Conservation (phyloP, 768 basidiomycete genomes). For the Peribolospora baueri region DNA sequence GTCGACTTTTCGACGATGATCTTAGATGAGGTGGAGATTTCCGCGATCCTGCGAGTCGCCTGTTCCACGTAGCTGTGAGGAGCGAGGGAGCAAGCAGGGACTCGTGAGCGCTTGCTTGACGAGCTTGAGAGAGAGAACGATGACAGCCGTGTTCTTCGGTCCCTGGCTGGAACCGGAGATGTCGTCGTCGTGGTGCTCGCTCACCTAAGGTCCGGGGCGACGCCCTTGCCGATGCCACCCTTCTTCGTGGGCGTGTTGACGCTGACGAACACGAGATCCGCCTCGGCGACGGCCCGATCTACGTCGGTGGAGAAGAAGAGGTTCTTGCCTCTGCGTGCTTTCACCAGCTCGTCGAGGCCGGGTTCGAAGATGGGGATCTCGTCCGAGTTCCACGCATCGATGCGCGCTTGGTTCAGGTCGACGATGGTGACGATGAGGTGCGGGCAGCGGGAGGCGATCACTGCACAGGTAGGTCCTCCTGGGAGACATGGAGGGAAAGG, state of each 20-base stretch:
- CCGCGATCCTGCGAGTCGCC: slow-evolving; percentile 86
- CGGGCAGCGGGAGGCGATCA: slow-evolving; percentile 80
- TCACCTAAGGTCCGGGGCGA: slow-evolving; percentile 93
- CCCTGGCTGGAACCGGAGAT: background rate
- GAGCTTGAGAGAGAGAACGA: background rate
- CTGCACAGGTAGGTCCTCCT: slow-evolving; percentile 90
- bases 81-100: background rate
- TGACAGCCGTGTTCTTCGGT: background rate
- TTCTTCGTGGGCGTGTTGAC: slow-evolving; percentile 99
- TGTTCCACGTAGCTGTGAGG: slow-evolving; percentile 68
- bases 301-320: slow-evolving; percentile 93
- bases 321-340: slow-evolving; percentile 67
- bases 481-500: slow-evolving; percentile 2
- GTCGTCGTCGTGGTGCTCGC: slow-evolving; percentile 16
- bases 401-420: slow-evolving; percentile 77
- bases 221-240: slow-evolving; percentile 87
- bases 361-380: slow-evolving; percentile 91
- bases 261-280: slow-evolving; percentile 92
- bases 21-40: slow-evolving; percentile 68
- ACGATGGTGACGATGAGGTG: slow-evolving; percentile 90
- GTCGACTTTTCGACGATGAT: slow-evolving; percentile 99
- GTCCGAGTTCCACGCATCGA: slow-evolving; percentile 78
- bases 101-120: background rate
- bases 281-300: slow-evolving; percentile 58
- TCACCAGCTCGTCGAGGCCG: slow-evolving; percentile 75